phyloP scores from a whole-genome alignment of 2,329 filamentous ascomycete species.

The Aspergillus sp. region DNA sequence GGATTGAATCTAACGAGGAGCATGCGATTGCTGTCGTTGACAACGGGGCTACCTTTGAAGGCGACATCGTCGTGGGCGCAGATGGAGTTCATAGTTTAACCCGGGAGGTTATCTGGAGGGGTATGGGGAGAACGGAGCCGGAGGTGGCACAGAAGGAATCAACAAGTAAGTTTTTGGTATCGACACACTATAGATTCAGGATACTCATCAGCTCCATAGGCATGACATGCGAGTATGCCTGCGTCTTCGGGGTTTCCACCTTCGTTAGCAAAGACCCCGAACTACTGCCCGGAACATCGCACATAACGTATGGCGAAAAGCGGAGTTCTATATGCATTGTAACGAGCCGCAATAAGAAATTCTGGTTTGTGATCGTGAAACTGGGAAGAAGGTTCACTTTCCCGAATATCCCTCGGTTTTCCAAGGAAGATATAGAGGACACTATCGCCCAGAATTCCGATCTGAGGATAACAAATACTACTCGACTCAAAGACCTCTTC shows the following conservation, averaged over 20 bases:
- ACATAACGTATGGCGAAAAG: neutral
- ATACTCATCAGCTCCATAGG: neutral
- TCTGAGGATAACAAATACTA: neutral
- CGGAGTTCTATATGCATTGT: neutral
- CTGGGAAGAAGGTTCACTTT: neutral
- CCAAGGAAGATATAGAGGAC: neutral
- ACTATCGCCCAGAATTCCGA: neutral
- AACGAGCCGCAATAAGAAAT: neutral
- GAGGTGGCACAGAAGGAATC: neutral
- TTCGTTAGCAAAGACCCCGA: neutral
- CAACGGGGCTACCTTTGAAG: neutral
- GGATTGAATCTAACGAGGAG: neutral
- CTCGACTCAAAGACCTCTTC: neutral
- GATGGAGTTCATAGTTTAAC: slow-evolving; percentile 6
- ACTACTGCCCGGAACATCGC: neutral
- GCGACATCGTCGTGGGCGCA: slow-evolving; percentile 6
- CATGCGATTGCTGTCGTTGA: neutral
- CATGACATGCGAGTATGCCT: neutral
- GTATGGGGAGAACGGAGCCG: neutral
- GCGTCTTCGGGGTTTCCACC: neutral
- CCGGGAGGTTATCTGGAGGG: neutral
- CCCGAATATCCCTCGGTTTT: neutral
- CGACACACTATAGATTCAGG: too few relatives aligned
- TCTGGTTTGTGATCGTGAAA: slow-evolving; percentile 1
- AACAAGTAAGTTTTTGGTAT: neutral